phyloP scores from a whole-genome alignment of 2,329 filamentous ascomycete species.

The Exophiala xenobiotica region DNA sequence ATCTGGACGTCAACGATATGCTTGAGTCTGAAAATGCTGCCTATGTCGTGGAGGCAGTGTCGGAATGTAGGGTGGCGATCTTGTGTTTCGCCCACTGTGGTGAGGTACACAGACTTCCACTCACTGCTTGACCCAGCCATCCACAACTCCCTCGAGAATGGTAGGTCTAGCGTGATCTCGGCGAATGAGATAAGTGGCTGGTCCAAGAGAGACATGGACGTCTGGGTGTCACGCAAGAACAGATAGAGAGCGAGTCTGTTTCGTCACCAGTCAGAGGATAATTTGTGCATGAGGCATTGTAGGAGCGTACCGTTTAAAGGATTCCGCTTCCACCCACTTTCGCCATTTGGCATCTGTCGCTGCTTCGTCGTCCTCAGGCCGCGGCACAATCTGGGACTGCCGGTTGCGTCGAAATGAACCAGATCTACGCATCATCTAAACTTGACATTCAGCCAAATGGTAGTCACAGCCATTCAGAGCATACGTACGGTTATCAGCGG shows the following conservation, averaged over 20 bases:
- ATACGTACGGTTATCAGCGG: slow-evolving; percentile 34
- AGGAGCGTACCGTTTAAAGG: slow-evolving; percentile 32
- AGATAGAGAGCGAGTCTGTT: slow-evolving; percentile 60
- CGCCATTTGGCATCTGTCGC: slow-evolving; percentile 31
- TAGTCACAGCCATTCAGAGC: background rate
- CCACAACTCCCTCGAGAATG: slow-evolving; percentile 64
- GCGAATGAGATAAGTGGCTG: slow-evolving; percentile 47
- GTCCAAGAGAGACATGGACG: slow-evolving; percentile 65
- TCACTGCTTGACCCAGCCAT: slow-evolving; percentile 60
- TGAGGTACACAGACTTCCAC: slow-evolving; percentile 52
- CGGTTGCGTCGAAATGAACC: background rate
- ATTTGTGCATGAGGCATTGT: too few species aligned
- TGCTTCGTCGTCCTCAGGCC: slow-evolving; percentile 2
- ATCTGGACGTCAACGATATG: slow-evolving; percentile 2
- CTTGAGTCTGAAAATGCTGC: background rate
- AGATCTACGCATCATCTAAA: background rate
- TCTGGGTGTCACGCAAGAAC: slow-evolving; percentile 65
- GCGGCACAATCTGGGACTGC: background rate
- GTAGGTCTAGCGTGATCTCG: slow-evolving; percentile 42
- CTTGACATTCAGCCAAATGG: background rate
- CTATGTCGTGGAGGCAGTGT: background rate
- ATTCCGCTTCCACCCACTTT: slow-evolving; percentile 35
- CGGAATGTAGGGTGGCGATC: background rate
- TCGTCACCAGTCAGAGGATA: background rate
- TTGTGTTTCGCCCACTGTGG: too few species aligned